Percentiles rank a stretch among this genome's conserved stretches.
Conservation (phyloP, 208 protist species). For the Trypanosoma conorhini region DNA sequence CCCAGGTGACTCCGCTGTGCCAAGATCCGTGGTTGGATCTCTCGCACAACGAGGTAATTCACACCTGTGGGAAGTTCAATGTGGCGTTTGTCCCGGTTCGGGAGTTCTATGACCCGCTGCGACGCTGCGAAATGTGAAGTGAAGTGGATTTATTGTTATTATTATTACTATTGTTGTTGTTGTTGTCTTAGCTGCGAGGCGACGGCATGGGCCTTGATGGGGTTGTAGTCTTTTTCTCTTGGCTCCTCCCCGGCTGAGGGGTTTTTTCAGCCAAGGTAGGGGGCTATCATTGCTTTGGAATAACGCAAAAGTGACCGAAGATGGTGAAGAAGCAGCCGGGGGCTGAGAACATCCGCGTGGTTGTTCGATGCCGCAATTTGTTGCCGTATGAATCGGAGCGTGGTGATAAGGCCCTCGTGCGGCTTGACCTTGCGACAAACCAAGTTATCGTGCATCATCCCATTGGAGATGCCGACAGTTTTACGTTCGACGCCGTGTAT, state of each 20-base stretch:
- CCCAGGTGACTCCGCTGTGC: conserved; percentile 41
- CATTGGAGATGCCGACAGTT: conserved; percentile 84
- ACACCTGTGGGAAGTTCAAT: conserved; percentile 50
- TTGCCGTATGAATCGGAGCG: conserved; percentile 80
- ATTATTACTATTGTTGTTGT: conserved; percentile 6
- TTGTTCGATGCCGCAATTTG: conserved; percentile 84
- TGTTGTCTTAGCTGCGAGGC: background rate
- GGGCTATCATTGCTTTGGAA: background rate
- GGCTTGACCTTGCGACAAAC: conserved; percentile 86
- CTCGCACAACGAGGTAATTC: conserved; percentile 61
- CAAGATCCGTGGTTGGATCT: conserved; percentile 81
- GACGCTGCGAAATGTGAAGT: conserved; percentile 64
- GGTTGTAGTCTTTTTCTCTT: background rate
- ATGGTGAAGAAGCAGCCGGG: conserved; percentile 78
- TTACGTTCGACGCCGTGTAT: conserved; percentile 91
- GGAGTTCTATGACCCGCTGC: conserved; percentile 72
- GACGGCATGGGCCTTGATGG: background rate
- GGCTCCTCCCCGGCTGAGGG: background rate
- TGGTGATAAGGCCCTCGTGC: conserved; percentile 86
- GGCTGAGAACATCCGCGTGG: conserved; percentile 91
- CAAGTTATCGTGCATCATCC: conserved; percentile 86
- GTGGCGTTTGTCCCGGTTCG: conserved; percentile 80
- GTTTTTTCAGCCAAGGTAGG: background rate
- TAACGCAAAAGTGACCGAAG: background rate
- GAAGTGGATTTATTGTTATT: conserved; percentile 9